A percentile compares a stretch with the other conserved stretches of the same genome.
phyloP scores from a whole-genome alignment of 2,329 filamentous ascomycete genomes.

The Teratosphaeria destructans region DNA sequence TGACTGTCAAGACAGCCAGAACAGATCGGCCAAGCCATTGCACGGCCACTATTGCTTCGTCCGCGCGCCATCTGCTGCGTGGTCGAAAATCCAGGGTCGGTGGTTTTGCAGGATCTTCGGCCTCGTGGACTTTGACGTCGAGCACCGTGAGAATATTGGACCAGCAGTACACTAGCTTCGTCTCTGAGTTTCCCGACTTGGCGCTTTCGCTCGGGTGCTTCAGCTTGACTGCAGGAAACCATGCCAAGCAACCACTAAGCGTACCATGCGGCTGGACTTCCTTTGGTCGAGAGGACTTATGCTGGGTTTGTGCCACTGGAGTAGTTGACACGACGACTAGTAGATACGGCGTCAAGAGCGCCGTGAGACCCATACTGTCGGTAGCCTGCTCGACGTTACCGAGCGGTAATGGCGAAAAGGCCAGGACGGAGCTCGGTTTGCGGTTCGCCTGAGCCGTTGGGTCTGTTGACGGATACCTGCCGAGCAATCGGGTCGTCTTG shows the following conservation, averaged over 20 bases:
- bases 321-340: conserved; percentile 96
- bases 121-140: conserved; percentile 66
- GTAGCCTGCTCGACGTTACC: conserved; percentile 89
- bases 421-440: conserved; percentile 90
- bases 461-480: conserved; percentile 70
- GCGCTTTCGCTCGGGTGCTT: conserved; percentile 53
- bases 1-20: conserved; percentile 82
- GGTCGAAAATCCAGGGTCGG: conserved; percentile 69
- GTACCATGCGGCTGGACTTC: conserved; percentile 82
- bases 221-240: conserved; percentile 92
- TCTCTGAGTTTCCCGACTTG: conserved; percentile 57
- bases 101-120: conserved; percentile 57
- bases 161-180: conserved; percentile 95
- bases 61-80: conserved; percentile 80
- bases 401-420: conserved; percentile 78
- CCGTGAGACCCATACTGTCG: conserved; percentile 80
- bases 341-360: conserved; percentile 89
- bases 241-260: conserved; percentile 86
- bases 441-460: conserved; percentile 53
- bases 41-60: conserved; percentile 90
- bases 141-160: conserved; percentile 93
- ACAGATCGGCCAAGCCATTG: conserved; percentile 96
- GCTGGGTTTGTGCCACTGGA: conserved; percentile 88
- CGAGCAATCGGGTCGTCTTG: conserved; percentile 81
- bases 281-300: conserved; percentile 84